These are phyloP conservation scores for Quercus glauca DNA, from an alignment of 306 rosid genomes.

Conservation along the genomic window DNA sequence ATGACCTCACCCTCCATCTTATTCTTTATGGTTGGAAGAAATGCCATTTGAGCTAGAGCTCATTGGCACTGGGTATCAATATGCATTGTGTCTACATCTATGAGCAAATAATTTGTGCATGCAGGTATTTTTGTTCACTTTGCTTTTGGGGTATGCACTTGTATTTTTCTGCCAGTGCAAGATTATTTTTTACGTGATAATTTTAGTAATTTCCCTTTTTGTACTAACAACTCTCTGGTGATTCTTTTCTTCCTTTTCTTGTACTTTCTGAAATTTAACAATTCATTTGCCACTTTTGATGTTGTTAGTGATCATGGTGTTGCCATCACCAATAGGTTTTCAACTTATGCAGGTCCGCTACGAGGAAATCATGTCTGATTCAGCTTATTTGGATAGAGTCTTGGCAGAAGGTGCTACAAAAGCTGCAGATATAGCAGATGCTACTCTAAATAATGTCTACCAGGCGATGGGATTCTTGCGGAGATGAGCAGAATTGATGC, in stretches of 20 bases:
- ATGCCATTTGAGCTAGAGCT: too few species aligned
- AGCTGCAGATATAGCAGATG: conserved; percentile 80
- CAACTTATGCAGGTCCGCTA: conserved; percentile 66
- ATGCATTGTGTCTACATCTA: too few species aligned
- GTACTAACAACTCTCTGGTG: neutral
- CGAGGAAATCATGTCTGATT: conserved; percentile 74
- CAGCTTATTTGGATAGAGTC: conserved; percentile 77
- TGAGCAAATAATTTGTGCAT: too few species aligned
- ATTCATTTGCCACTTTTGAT: neutral
- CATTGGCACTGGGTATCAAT: too few species aligned
- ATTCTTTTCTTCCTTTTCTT: neutral
- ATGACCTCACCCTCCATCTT: too few species aligned
- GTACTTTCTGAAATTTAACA: conserved; percentile 4
- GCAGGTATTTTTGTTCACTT: neutral
- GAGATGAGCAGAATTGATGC: conserved; percentile 43
- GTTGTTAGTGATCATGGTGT: conserved; percentile 12
- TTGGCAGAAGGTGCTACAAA: conserved; percentile 76
- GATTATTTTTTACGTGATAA: neutral
- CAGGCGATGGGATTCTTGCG: conserved; percentile 92
- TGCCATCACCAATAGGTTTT: neutral
- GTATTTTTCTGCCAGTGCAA: neutral
- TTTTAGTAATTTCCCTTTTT: neutral
- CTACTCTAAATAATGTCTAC: conserved; percentile 68
- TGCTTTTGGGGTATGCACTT: neutral
- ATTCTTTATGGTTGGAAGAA: too few species aligned